phyloP scores from a whole-genome alignment of 2,329 filamentous ascomycete genomes.

The Fusarium sp. region DNA sequence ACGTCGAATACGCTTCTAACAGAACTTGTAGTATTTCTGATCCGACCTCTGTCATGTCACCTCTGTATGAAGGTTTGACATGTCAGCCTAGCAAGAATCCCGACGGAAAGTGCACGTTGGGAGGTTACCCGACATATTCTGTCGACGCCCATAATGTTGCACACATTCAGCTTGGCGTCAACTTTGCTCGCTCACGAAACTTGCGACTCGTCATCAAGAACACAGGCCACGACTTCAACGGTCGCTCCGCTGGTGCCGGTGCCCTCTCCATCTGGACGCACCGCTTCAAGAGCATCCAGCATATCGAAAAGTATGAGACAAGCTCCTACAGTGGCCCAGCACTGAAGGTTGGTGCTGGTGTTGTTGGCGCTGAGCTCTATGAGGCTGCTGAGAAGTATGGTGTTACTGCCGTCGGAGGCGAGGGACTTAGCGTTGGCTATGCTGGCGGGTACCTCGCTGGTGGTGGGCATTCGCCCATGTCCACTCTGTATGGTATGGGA shows the following conservation, averaged over 20 bases:
- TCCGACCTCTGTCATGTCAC: conserved; percentile 60
- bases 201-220: conserved; percentile 64
- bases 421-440: conserved; percentile 55
- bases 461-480: conserved; percentile 43
- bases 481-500: conserved; percentile 35
- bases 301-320: conserved; percentile 37
- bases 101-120: conserved; percentile 53
- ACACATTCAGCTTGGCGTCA: conserved; percentile 63
- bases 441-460: conserved; percentile 43
- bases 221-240: conserved; percentile 67
- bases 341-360: conserved; percentile 69
- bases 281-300: conserved; percentile 61
- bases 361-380: conserved; percentile 69
- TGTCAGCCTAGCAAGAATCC: conserved; percentile 51
- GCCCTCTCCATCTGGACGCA: conserved; percentile 72
- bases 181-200: conserved; percentile 62
- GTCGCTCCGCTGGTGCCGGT: conserved; percentile 71
- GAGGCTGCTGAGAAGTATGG: conserved; percentile 63
- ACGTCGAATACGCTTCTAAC: conserved; percentile 1
- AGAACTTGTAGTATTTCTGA: conserved; percentile 49
- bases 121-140: conserved; percentile 61
- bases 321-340: conserved; percentile 61
- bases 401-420: conserved; percentile 68
- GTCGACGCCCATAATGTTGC: conserved; percentile 59
- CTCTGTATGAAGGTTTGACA: conserved; percentile 58